Evolutionary conservation across 108 stramenopile genomes (phyloP).

Genomic region (Asterionellopsis glacialis): DNA sequence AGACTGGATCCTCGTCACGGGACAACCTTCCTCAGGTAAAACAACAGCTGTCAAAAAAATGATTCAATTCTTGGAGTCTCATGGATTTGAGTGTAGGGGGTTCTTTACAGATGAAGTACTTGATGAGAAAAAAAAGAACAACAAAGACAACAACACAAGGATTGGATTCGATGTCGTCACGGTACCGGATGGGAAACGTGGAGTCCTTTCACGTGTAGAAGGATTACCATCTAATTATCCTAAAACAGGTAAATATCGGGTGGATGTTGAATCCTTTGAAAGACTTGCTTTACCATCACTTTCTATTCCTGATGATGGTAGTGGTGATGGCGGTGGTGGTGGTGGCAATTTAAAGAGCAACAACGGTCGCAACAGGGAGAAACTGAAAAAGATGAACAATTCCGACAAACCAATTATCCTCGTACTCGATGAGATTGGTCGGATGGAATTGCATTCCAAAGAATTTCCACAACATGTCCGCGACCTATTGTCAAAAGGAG

Average conservation of each 20-base stretch:
- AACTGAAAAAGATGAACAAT: no score
- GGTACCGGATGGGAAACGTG: slow-evolving; percentile 13
- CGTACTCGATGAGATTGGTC: slow-evolving; percentile 21
- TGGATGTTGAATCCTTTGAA: slow-evolving; percentile 25
- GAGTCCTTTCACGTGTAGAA: slow-evolving; percentile 12
- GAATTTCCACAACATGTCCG: slow-evolving; percentile 9
- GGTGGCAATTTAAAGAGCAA: not conserved
- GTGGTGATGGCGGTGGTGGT: not conserved
- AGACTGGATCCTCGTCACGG: slow-evolving; percentile 21
- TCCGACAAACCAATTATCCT: slow-evolving; percentile 1
- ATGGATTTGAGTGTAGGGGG: slow-evolving; percentile 6
- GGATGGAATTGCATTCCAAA: slow-evolving; percentile 23
- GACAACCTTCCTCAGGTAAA: slow-evolving; percentile 20
- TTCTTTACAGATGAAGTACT: slow-evolving; percentile 25
- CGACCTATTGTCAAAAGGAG: not conserved
- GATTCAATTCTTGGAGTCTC: slow-evolving; percentile 4
- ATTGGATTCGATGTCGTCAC: slow-evolving; percentile 26
- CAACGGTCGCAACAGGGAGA: no score
- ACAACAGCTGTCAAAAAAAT: slow-evolving; percentile 21
- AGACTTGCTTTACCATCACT: slow-evolving; percentile 13
- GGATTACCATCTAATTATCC: slow-evolving; percentile 10
- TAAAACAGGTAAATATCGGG: slow-evolving; percentile 21
- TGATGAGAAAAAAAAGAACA: slow-evolving; percentile 5
- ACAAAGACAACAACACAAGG: not conserved
- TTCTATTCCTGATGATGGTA: not conserved